Base-by-base conservation (phyloP, 768 basidiomycete genomes). In the Mrakia frigida region DNA sequence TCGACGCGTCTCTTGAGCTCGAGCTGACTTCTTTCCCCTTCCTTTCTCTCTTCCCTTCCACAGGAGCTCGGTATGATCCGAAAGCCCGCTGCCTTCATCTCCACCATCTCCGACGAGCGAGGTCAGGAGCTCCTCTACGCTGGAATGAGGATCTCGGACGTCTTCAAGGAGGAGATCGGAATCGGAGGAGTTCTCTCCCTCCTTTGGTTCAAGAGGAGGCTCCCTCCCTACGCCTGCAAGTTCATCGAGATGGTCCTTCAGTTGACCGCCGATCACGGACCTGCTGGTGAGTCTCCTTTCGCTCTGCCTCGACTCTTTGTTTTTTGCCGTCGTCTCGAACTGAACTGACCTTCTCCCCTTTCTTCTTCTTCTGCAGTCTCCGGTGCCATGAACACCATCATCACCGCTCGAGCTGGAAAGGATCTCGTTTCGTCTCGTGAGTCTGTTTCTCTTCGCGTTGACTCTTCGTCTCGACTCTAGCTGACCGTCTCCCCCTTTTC, bases 191-290 rank as follows among this genome's bases (percentile, higher is more conserved):
- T 98, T 81, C 91, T 99, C 82, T 89, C 89, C 75, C 86, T 99
- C 82, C 86, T 98, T 81, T 98, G 96, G 97, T 99, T 98, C 89
- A 98, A 98, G 87, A 89, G 96, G 81, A 92, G 84, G 21, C 65
- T 74, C 72, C 50, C 37, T 28, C 35, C 71, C 18, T 77, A 91
- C 87, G 96, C 95, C 67, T 90, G 94, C 84, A 98, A 98, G 86
- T 99, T 99, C 88, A 90, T 99, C 83, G 96, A 99, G 87, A 99
- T 98, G 97, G 94, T 98, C 73, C 88, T 99, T 83, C 96, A 97
- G 93, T 88, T 99, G 80, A 99, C 96, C 18, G 96, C 96, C 79
- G 96, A 99, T 84, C 96, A 98, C 85, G 94, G 94, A 81, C 94
- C 94, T 11, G 77, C 77, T 31, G 41, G 69, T 52, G 69, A 43